phyloP scores from a whole-genome alignment of 2,329 filamentous ascomycete genomes.

The Exophiala viscosa region DNA sequence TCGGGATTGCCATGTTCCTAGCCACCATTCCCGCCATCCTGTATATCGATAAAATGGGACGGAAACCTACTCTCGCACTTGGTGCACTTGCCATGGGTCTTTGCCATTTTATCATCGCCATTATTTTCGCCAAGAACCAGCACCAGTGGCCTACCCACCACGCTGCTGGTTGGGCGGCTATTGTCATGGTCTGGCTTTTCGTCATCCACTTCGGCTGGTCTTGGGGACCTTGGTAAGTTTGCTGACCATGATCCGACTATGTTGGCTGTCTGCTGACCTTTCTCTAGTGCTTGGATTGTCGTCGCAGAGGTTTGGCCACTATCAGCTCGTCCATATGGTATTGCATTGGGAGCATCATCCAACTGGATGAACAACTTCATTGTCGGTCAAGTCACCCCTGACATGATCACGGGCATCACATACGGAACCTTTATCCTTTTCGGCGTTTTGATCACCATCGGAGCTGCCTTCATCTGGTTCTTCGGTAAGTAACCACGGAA shows the following conservation, averaged over 20 bases:
- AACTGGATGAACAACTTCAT: conserved; percentile 47
- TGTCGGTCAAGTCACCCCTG: conserved; percentile 40
- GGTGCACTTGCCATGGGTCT: conserved; percentile 66
- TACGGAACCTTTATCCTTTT: conserved; percentile 73
- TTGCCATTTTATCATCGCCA: conserved; percentile 68
- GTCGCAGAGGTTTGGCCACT: conserved; percentile 72
- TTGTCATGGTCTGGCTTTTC: conserved; percentile 62
- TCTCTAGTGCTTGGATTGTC: conserved; percentile 62
- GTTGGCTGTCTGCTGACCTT: background rate
- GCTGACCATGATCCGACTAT: background rate
- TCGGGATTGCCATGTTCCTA: conserved; percentile 39
- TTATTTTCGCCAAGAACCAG: conserved; percentile 63
- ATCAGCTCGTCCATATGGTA: conserved; percentile 66
- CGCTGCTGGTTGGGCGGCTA: conserved; percentile 67
- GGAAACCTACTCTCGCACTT: conserved; percentile 39
- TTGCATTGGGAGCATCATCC: conserved; percentile 62
- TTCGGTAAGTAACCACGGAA: conserved; percentile 17
- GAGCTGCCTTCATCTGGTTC: conserved; percentile 28
- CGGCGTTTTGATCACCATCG: conserved; percentile 54
- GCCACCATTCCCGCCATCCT: conserved; percentile 41
- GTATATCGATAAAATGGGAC: conserved; percentile 41
- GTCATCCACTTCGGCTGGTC: conserved; percentile 71
- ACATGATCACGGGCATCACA: conserved; percentile 61
- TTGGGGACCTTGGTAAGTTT: conserved; percentile 47
- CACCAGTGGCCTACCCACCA: conserved; percentile 55